phyloP scores from a whole-genome alignment of 2,329 filamentous ascomycete genomes.

The Didymella pomorum region DNA sequence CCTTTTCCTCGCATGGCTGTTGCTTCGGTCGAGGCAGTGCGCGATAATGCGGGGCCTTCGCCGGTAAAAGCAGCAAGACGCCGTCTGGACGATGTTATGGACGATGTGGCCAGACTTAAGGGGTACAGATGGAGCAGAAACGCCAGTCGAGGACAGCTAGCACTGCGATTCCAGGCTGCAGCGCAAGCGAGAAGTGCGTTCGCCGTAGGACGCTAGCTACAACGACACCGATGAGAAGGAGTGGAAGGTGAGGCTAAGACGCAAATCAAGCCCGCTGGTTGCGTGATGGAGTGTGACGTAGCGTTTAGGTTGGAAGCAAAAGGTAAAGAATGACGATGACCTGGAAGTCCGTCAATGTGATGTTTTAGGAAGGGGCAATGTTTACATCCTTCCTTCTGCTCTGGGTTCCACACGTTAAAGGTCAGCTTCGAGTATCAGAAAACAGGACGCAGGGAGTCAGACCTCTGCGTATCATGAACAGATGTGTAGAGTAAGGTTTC shows the following conservation, averaged over 20 bases:
- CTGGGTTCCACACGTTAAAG: neutral
- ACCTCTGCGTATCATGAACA: neutral
- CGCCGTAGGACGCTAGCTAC: neutral
- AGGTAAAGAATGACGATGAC: neutral
- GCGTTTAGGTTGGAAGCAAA: neutral
- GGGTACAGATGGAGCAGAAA: neutral
- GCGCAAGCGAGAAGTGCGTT: neutral
- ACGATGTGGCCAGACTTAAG: constrained; percentile 10
- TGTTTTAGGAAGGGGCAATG: neutral
- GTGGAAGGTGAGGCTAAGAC: neutral
- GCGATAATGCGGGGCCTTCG: neutral
- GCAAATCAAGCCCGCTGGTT: neutral
- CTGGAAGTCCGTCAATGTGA: neutral
- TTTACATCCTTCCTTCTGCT: neutral
- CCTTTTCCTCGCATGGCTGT: neutral
- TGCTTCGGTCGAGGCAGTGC: neutral
- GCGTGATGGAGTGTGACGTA: neutral
- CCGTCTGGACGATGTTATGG: constrained; percentile 1
- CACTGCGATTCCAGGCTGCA: neutral
- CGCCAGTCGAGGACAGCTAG: constrained; percentile 1
- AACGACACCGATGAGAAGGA: neutral
- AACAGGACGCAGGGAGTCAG: neutral
- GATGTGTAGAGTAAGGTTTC: neutral
- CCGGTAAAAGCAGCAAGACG: constrained; percentile 23
- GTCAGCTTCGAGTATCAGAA: neutral